Conservation (phyloP, 2,329 filamentous ascomycete species). For the Cylindrodendrum hubeiense region DNA sequence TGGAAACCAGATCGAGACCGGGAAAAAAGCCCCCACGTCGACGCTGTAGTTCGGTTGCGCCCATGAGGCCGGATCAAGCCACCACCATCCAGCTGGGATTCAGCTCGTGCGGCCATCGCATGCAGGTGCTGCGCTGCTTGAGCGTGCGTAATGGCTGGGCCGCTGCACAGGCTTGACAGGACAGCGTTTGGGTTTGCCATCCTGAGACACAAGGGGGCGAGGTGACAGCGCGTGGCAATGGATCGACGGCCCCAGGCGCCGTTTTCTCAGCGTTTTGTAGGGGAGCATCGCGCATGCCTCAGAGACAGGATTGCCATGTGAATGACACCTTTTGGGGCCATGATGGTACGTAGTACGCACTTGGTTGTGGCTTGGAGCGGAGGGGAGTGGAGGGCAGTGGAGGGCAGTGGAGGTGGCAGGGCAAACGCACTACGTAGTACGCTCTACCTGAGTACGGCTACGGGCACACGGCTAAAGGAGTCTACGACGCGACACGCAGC, state of each 20-base stretch:
- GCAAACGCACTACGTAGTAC: not conserved
- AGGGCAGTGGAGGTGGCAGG: conserved; percentile 4
- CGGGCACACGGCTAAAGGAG: not conserved
- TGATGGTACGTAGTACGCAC: conserved; percentile 2
- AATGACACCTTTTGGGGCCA: not conserved
- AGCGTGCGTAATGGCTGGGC: too few species aligned
- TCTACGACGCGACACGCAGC: conserved; percentile 1
- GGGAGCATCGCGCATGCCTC: not conserved
- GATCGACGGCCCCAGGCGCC: not conserved
- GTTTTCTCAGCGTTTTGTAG: not conserved
- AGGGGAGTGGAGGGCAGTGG: too few species aligned
- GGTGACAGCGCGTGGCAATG: not conserved
- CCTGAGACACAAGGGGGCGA: not conserved
- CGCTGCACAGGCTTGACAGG: too few species aligned
- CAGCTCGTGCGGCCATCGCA: conserved; percentile 6
- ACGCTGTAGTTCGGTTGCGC: conserved; percentile 14
- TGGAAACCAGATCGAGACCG: conserved; percentile 2
- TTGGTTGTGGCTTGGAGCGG: conserved; percentile 15
- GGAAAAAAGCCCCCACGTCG: conserved; percentile 7
- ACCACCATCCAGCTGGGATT: conserved; percentile 9
- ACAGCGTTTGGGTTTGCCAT: not conserved
- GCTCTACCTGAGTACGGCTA: not conserved
- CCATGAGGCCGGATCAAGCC: conserved; percentile 17
- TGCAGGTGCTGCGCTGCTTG: not conserved
- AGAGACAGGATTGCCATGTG: not conserved